Evolutionary conservation across 257 asterid species (phyloP), one percentile per base, ranked within the genome.

Genomic region (Ophiorrhiza pumila): DNA sequence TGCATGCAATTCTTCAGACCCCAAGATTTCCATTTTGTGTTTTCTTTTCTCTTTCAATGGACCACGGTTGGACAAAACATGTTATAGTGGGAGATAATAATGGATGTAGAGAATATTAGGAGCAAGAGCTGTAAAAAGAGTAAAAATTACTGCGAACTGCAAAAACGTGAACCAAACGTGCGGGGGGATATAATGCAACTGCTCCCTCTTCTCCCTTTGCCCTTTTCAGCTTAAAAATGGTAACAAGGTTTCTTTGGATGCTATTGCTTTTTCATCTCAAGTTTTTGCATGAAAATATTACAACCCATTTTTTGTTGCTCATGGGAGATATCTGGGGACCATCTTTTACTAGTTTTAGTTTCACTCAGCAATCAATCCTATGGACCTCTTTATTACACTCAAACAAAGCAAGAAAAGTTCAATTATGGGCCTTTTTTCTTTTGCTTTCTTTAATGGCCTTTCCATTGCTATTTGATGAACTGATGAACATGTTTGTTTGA

Each of bases 301-400:
- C n/a, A 74, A 50, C 74, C 75, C 79, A 79, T 79, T 84, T 73
- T 78, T 76, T 80, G 79, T 77, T 68, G 82, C 80, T 82, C 75
- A 4, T 57, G 42, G n/a, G 57, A 29, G 41, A 32, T 65, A 23
- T 65, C 23, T 69, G 80, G 77, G 85, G 87, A 80, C 73, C 61
- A 79, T 74, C 50, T 79, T 50, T n/a, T n/a, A n/a, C n/a, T n/a
- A n/a, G n/a, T n/a, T n/a, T n/a, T n/a, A n/a, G n/a, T n/a, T n/a
- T n/a, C n/a, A n/a, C n/a, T n/a, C n/a, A n/a, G n/a, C n/a, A n/a
- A n/a, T n/a, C n/a, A n/a, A n/a, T n/a, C n/a, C n/a, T n/a, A n/a
- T n/a, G n/a, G n/a, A n/a, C n/a, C n/a, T n/a, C n/a, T n/a, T n/a
- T n/a, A n/a, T n/a, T n/a, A n/a, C n/a, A n/a, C n/a, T n/a, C n/a